Percentiles rank a stretch among this genome's conserved stretches.
Evolutionary conservation across 306 rosid genomes (phyloP).

Genomic region (Cicer chorassanicum): DNA sequence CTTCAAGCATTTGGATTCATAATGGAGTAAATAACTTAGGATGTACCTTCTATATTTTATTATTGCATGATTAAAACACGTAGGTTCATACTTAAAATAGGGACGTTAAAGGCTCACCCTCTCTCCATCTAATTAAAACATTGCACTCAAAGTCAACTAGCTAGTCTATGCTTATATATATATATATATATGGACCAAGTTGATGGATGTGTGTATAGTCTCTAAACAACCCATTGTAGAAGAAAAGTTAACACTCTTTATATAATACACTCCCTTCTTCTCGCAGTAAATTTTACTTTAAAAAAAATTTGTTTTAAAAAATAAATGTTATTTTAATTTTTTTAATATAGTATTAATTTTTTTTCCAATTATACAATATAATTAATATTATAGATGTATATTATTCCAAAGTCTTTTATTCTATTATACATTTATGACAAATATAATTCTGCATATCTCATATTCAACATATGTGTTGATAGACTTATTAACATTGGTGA

Average conservation of each 20-base stretch:
- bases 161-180: constrained; percentile 5
- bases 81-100: constrained; percentile 36
- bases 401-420: too few species aligned
- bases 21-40: constrained; percentile 40
- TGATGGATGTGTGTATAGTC: constrained; percentile 8
- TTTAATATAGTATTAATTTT: too few species aligned
- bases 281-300: too few species aligned
- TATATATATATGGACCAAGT: constrained; percentile 37
- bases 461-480: too few species aligned
- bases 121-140: constrained; percentile 38
- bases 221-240: constrained; percentile 23
- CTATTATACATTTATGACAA: too few species aligned
- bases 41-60: constrained; percentile 43
- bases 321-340: too few species aligned
- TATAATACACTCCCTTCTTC: too few species aligned
- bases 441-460: too few species aligned
- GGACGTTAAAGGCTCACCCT: constrained; percentile 42
- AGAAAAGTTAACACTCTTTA: constrained; percentile 32
- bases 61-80: constrained; percentile 32
- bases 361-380: too few species aligned
- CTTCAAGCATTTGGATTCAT: constrained; percentile 23
- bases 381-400: too few species aligned
- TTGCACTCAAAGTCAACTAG: constrained; percentile 48
- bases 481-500: too few species aligned
- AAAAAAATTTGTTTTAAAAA: too few species aligned